These are phyloP conservation scores for Amanita muscaria DNA, from an alignment of 768 basidiomycete species.

Conservation along the genomic window DNA sequence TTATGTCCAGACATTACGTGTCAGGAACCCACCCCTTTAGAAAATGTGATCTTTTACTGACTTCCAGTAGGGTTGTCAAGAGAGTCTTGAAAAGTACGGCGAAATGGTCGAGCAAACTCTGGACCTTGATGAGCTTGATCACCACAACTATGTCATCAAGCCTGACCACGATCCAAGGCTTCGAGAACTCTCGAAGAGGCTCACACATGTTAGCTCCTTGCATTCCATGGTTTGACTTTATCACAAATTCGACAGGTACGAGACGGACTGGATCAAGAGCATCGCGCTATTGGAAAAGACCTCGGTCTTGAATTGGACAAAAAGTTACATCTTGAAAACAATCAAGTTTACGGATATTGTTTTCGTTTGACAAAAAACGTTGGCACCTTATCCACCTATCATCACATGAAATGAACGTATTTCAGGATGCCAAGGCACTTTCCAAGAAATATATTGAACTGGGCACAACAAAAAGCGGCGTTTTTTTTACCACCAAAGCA, in stretches of 20 bases:
- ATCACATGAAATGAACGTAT: not conserved
- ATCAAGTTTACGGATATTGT: slow-evolving; percentile 81
- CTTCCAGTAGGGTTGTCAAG: slow-evolving; percentile 45
- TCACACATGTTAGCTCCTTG: slow-evolving; percentile 39
- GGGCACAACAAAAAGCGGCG: slow-evolving; percentile 75
- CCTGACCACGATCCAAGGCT: slow-evolving; percentile 82
- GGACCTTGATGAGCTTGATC: slow-evolving; percentile 78
- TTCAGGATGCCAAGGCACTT: slow-evolving; percentile 73
- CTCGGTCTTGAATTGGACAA: slow-evolving; percentile 83
- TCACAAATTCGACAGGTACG: slow-evolving; percentile 34
- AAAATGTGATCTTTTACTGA: not conserved
- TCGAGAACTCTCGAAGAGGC: slow-evolving; percentile 53
- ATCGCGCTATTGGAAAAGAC: slow-evolving; percentile 56
- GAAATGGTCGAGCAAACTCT: slow-evolving; percentile 97
- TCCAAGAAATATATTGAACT: slow-evolving; percentile 74
- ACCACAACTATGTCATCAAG: slow-evolving; percentile 86
- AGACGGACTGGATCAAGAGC: slow-evolving; percentile 79
- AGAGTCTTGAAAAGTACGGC: slow-evolving; percentile 64
- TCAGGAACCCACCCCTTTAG: slow-evolving; percentile 26
- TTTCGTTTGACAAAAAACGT: slow-evolving; percentile 90
- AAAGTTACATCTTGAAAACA: slow-evolving; percentile 93
- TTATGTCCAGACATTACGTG: slow-evolving; percentile 57
- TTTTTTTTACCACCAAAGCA: slow-evolving; percentile 76
- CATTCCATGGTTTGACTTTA: not conserved
- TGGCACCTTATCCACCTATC: slow-evolving; percentile 17